Percentiles rank a stretch among this genome's conserved stretches.
Evolutionary conservation across 805 yeast species (phyloP).

Genomic region (Barnettozyma pratensis): DNA sequence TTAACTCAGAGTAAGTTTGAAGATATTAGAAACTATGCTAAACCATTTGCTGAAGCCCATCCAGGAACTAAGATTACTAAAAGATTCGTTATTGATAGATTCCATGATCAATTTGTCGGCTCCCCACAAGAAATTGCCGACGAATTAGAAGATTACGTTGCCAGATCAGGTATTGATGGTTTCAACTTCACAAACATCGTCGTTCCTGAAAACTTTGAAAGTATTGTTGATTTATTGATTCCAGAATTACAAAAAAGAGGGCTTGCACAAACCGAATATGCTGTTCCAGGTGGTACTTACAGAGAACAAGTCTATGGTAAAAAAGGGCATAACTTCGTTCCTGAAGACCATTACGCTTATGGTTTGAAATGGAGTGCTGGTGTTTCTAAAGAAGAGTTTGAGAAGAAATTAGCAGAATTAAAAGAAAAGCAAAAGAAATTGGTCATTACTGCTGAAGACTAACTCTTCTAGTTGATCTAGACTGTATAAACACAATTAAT

Average conservation of each 20-base stretch:
- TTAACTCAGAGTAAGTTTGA: constrained; percentile 2
- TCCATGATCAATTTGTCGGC: constrained; percentile 3
- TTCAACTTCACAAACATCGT: constrained; percentile 35
- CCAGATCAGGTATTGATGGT: constrained; percentile 35
- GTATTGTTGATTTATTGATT: constrained; percentile 29
- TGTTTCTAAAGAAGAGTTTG: constrained; percentile 8
- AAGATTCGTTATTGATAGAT: constrained; percentile 2
- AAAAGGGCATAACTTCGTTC: constrained; percentile 10
- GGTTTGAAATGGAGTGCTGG: constrained; percentile 11
- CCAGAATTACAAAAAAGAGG: constrained; percentile 33
- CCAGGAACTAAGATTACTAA: constrained; percentile 2
- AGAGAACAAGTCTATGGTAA: constrained; percentile 11
- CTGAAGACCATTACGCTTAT: constrained; percentile 9
- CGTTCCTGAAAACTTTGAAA: constrained; percentile 34
- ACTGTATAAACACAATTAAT: no score
- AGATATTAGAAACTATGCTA: constrained; percentile 17
- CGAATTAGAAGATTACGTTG: constrained; percentile 34
- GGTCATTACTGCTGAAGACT: constrained; percentile 7
- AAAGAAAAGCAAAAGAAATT: constrained; percentile 1
- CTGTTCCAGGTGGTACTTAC: constrained; percentile 9
- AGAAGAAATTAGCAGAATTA: constrained; percentile 2
- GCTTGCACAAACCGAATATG: constrained; percentile 26
- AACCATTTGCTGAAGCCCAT: constrained; percentile 8
- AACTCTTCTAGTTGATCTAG: no score
- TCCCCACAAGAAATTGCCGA: constrained; percentile 30